A percentile compares a stretch with the other conserved stretches of the same genome.
phyloP scores from a whole-genome alignment of 164 flowering plant genomes.

The Aristolochia contorta region DNA sequence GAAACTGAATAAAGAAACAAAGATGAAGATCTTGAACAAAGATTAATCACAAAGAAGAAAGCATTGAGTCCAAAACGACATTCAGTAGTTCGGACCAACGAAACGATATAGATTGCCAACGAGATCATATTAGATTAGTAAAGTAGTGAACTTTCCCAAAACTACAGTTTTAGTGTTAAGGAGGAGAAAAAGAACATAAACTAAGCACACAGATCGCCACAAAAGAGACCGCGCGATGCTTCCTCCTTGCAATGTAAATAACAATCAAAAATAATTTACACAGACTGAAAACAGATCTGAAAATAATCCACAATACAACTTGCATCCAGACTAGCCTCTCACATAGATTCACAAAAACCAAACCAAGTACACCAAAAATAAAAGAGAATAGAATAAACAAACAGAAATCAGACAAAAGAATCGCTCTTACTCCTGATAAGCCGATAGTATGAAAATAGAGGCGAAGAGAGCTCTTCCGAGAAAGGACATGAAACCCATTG shows the following conservation, averaged over 20 bases:
- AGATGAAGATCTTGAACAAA: no score
- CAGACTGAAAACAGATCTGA: background rate
- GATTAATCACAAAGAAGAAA: no score
- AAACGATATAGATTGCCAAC: no score
- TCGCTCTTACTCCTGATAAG: conserved; percentile 45
- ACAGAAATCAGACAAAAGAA: background rate
- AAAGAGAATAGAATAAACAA: background rate
- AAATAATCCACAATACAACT: background rate
- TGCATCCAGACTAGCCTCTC: background rate
- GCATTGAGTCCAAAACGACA: no score
- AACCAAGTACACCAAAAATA: background rate
- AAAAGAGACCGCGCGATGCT: no score
- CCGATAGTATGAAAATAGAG: conserved; percentile 48
- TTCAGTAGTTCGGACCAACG: no score
- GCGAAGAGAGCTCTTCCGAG: conserved; percentile 56
- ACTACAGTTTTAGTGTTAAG: no score
- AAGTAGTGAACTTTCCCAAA: no score
- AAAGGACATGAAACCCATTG: conserved; percentile 45
- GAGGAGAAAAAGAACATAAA: no score
- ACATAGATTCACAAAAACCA: background rate
- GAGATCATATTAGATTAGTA: no score
- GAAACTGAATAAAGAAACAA: no score
- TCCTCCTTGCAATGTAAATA: background rate
- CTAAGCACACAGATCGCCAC: no score
- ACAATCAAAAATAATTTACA: background rate